Evolutionary conservation across 1,139 yeast species (phyloP).

Genomic region (Hanseniaspora sp.): DNA sequence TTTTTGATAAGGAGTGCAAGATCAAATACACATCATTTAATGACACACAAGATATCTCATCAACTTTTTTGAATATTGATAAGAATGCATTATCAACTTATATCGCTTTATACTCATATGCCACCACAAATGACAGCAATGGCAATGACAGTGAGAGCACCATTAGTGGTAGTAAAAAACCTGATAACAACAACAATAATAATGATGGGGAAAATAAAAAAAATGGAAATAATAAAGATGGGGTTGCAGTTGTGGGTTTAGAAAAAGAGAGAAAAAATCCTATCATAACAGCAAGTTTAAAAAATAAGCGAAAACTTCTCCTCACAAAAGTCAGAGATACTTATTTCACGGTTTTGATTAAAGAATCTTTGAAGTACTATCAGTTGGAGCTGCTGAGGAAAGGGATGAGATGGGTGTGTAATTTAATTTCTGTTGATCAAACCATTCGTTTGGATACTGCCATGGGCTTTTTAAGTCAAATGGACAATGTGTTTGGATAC

Average conservation of each 20-base stretch:
- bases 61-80: slow-evolving; percentile 10
- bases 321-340: neutral
- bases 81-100: slow-evolving; percentile 10
- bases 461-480: neutral
- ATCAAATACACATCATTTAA: slow-evolving; percentile 9
- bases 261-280: neutral
- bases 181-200: neutral
- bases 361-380: slow-evolving; percentile 6
- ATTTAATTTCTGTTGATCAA: neutral
- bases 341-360: slow-evolving; percentile 1
- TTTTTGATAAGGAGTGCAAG: neutral
- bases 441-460: neutral
- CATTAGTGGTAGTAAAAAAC: neutral
- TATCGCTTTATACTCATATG: slow-evolving; percentile 9
- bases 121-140: neutral
- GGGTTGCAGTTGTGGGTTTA: no score
- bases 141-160: neutral
- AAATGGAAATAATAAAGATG: no score
- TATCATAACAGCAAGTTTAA: slow-evolving; percentile 2
- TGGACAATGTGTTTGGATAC: neutral
- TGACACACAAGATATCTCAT: neutral
- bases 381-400: slow-evolving; percentile 4
- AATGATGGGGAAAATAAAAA: no score
- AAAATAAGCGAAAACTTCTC: slow-evolving; percentile 6
- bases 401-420: neutral